Evolutionary conservation across 2,329 filamentous ascomycete genomes (phyloP).

Genomic region (Elsinoe arachidis): DNA sequence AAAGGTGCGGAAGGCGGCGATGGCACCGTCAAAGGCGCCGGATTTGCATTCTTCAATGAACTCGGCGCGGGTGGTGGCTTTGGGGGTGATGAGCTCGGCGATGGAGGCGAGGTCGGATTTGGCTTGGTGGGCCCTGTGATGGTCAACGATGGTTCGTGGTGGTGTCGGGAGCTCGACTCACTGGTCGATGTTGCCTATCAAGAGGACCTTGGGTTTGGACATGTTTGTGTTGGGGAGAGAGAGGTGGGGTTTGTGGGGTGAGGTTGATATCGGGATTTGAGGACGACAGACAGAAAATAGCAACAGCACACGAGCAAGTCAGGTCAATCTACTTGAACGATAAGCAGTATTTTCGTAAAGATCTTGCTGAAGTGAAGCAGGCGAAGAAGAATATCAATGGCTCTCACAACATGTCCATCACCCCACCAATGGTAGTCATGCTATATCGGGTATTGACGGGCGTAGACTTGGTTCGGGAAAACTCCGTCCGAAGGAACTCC

Average conservation of each 20-base stretch:
- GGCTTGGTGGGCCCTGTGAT: slow-evolving; percentile 51
- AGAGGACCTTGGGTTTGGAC: slow-evolving; percentile 50
- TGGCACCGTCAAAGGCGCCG: slow-evolving; percentile 57
- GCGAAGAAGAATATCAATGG: background rate
- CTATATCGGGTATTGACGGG: background rate
- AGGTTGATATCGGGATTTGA: background rate
- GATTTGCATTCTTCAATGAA: slow-evolving; percentile 61
- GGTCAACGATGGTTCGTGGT: background rate
- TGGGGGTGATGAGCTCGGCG: slow-evolving; percentile 57
- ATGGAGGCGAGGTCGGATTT: slow-evolving; percentile 55
- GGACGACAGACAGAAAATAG: background rate
- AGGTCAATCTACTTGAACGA: background rate
- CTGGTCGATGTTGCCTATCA: slow-evolving; percentile 57
- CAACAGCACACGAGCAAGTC: background rate
- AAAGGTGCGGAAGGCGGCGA: slow-evolving; percentile 64
- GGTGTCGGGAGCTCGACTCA: slow-evolving; percentile 24
- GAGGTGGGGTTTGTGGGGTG: background rate
- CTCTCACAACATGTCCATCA: background rate
- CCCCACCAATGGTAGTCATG: slow-evolving; percentile 1
- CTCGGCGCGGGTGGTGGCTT: slow-evolving; percentile 52
- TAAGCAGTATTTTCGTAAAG: background rate
- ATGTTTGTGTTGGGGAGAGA: slow-evolving; percentile 20
- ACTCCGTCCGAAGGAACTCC: background rate
- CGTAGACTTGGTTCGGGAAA: background rate
- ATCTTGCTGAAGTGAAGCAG: background rate